Evolutionary conservation across 306 rosid genomes (phyloP).

Genomic region (Cicer cuneatum): DNA sequence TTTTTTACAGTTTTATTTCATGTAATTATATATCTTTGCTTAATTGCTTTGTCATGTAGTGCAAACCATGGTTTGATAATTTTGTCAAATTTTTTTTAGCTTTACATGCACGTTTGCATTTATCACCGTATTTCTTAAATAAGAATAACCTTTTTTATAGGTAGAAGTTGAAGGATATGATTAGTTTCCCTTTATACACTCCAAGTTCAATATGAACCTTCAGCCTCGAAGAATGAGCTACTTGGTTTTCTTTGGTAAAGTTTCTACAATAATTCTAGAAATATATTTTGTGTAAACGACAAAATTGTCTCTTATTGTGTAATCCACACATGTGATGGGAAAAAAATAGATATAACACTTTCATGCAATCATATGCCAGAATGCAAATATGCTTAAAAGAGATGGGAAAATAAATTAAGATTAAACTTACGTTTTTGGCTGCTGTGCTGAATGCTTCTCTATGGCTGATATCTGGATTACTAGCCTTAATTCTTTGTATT

Average conservation of each 20-base stretch:
- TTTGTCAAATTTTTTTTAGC: too few species aligned
- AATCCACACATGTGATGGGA: slow-evolving; percentile 35
- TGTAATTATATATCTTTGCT: too few species aligned
- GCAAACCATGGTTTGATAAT: too few species aligned
- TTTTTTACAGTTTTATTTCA: too few species aligned
- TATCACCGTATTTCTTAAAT: slow-evolving; percentile 17
- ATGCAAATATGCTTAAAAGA: slow-evolving; percentile 13
- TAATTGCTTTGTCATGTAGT: too few species aligned
- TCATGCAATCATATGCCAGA: slow-evolving; percentile 31
- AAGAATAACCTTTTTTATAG: slow-evolving; percentile 6
- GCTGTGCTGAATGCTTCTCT: slow-evolving; percentile 99
- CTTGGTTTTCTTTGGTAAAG: slow-evolving; percentile 31
- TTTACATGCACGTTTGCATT: slow-evolving; percentile 20
- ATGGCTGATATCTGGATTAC: slow-evolving; percentile 95
- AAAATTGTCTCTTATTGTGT: slow-evolving; percentile 36
- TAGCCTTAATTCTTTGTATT: slow-evolving; percentile 96
- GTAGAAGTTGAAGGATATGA: slow-evolving; percentile 5
- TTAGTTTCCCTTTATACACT: slow-evolving; percentile 25
- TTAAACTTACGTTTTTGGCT: slow-evolving; percentile 88
- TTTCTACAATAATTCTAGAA: slow-evolving; percentile 34
- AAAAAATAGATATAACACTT: slow-evolving; percentile 20
- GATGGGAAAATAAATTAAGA: slow-evolving; percentile 14
- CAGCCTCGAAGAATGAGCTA: slow-evolving; percentile 15
- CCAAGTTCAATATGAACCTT: slow-evolving; percentile 14
- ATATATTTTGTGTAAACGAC: slow-evolving; percentile 28